Evolutionary conservation across 805 yeast genomes (phyloP), one percentile per base, ranked within the genome.

Genomic region (Jamesozyma lodderae): DNA sequence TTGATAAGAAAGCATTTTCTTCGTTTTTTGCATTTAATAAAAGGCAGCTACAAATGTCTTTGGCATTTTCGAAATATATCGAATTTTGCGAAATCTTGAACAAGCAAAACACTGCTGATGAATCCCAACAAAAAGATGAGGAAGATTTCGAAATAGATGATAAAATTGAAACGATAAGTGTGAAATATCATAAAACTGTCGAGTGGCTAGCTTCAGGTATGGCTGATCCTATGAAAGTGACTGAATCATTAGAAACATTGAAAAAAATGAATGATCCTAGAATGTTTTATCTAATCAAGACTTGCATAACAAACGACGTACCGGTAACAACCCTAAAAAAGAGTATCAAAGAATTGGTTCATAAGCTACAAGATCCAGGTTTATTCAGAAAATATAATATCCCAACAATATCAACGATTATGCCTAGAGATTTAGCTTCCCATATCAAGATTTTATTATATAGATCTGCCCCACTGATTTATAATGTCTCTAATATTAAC

Each of bases 1-100:
- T 87, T 19, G 73, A 77, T 36, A 69, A 68, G 1, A 78, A 75
- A 44, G 72, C 88, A 0, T 67, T 68, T 43, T 66, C 72, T 18
- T 74, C 94, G 0, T 80, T 86, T 47, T 59, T 67, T 41, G 90
- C 95, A 0, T 72, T 84, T 26, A 70, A 74, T 36, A 73, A 69
- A 48, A 68, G 95, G 35, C 95, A 86, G 52, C 68, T 70, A 35
- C 79, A 79, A 45, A 56, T 74, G 20, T 62, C 81, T 2, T 55
- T 62, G 2, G 84, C 74, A 1, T 38, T 84, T 6, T 42, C 47
- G 1, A 72, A 72, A 41, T 68, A 72, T 38, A 41, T 81, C 10
- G 67, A 67, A 13, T 60, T 73, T 32, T 64, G 75, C 19, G 81
- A 77, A 39, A 14, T 31, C 2, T 55, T 64, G 20, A 64, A 60